phyloP scores from a whole-genome alignment of 179 eudicot species.

The Actinidia chinensis region DNA sequence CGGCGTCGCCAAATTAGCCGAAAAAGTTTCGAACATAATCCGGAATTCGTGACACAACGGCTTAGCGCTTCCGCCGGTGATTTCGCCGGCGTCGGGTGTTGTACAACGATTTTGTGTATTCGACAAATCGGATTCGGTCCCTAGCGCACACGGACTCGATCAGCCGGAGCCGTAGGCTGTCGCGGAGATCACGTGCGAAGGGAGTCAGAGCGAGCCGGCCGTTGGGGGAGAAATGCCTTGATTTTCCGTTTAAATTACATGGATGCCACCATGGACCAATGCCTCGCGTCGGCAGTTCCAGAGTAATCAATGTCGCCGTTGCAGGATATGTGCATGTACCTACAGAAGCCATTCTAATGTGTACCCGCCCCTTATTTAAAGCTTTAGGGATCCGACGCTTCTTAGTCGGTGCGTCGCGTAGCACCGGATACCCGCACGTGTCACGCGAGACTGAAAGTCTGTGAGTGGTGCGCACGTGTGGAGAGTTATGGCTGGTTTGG shows the following conservation, averaged over 20 bases:
- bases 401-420: background rate
- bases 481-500: too few species aligned
- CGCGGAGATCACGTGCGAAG: conserved; percentile 54
- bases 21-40: conserved; percentile 43
- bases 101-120: conserved; percentile 42
- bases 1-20: conserved; percentile 3
- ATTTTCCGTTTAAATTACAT: conserved; percentile 40
- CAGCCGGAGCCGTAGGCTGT: conserved; percentile 58
- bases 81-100: background rate
- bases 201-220: conserved; percentile 49
- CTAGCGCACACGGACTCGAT: conserved; percentile 54
- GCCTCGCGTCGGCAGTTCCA: conserved; percentile 24
- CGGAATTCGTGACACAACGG: conserved; percentile 24
- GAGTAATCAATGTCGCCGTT: too few species aligned
- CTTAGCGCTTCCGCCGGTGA: conserved; percentile 7
- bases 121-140: conserved; percentile 55
- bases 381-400: too few species aligned
- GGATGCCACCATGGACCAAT: conserved; percentile 26
- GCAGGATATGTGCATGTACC: conserved; percentile 50
- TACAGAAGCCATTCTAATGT: conserved; percentile 35
- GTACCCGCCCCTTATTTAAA: too few species aligned
- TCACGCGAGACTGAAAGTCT: conserved; percentile 29
- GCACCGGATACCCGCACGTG: conserved; percentile 10
- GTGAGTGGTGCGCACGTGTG: conserved; percentile 25
- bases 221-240: conserved; percentile 37